Conservation (phyloP, 2,329 filamentous ascomycete species). For the Thelonectria olida region DNA sequence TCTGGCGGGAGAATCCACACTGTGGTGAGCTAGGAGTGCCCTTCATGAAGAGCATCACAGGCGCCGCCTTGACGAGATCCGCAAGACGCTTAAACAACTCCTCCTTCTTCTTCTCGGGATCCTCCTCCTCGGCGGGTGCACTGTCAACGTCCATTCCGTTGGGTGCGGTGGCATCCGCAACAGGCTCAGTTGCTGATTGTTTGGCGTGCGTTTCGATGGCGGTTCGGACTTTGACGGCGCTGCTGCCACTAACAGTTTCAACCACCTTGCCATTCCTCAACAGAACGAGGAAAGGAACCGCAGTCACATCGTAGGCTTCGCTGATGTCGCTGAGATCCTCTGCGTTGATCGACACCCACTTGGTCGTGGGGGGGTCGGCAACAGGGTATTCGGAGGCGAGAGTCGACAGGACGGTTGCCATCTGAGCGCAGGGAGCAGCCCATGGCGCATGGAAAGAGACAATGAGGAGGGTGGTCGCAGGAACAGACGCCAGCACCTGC, state of each 20-base stretch:
- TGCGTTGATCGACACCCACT: constrained; percentile 91
- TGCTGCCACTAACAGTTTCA: constrained; percentile 89
- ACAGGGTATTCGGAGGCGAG: constrained; percentile 87
- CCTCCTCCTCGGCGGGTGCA: constrained; percentile 56
- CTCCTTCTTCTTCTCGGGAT: constrained; percentile 75
- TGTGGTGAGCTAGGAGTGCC: constrained; percentile 88
- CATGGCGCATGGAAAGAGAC: constrained; percentile 97
- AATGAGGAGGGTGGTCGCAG: constrained; percentile 77
- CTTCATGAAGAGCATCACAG: constrained; percentile 99
- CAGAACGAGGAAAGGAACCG: constrained; percentile 91
- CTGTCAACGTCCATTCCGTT: constrained; percentile 50
- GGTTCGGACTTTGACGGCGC: constrained; percentile 83
- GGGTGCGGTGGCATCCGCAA: constrained; percentile 44
- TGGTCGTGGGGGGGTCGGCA: constrained; percentile 71
- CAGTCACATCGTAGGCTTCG: constrained; percentile 92
- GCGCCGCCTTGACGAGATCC: constrained; percentile 91
- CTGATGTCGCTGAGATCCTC: constrained; percentile 93
- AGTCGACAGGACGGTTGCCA: constrained; percentile 85
- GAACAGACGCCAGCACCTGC: constrained; percentile 70
- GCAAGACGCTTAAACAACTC: constrained; percentile 82
- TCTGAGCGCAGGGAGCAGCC: constrained; percentile 95
- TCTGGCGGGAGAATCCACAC: constrained; percentile 91
- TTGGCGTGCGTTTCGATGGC: constrained; percentile 86
- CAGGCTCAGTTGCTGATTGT: constrained; percentile 46
- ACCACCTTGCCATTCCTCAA: constrained; percentile 78